Evolutionary conservation across 2,329 filamentous ascomycete genomes (phyloP), one percentile per base, ranked within the genome.

Genomic region (Juglanconis sp.): DNA sequence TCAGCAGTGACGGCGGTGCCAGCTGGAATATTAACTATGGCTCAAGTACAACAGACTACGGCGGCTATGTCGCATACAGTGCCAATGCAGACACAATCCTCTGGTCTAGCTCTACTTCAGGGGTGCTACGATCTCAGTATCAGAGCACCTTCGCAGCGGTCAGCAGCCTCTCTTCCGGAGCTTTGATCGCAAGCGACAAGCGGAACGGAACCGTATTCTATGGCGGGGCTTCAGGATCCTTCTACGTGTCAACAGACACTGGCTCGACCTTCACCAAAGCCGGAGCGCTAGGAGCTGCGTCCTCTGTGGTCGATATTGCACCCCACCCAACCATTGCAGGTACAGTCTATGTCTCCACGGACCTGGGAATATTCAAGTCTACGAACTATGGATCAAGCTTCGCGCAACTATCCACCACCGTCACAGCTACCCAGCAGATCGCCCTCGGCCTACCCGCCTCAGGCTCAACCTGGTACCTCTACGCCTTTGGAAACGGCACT

Each of bases 341-440:
- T 11, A 82, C 86, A 52, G 78, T 90, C 52, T 84, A 79, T 70
- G 82, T 82, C 1, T 83, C 82, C 1, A 85, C 83, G 0, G 75
- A 84, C 56, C 71, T 66, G 0, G 84, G 84, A 5, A 70, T 87
- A 52, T 85, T 81, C 72, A 78, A 78, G 65, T 83, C 80, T 9
- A 80, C 76, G 5, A 69, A 86, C 68, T 83, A 73, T 40, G 84
- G 81, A 5, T 67, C 70, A 4, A 76, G 75, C 1, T 85, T 85
- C 64, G 72, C 75, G 0, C 69, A 75, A 32, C 66, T 76, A 0
- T 72, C 74, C 5, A 66, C 69, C 0, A 63, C 63, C 8, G 63
- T 81, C 17, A 76, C 68, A 2, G 70, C 75, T 60, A 77, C 76
- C 1, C 71, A 78, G 35, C 72, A 78, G 51, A 71, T 82, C 57